phyloP scores from a whole-genome alignment of 1,284 basidiomycete genomes.

The Tilletia setariae region DNA sequence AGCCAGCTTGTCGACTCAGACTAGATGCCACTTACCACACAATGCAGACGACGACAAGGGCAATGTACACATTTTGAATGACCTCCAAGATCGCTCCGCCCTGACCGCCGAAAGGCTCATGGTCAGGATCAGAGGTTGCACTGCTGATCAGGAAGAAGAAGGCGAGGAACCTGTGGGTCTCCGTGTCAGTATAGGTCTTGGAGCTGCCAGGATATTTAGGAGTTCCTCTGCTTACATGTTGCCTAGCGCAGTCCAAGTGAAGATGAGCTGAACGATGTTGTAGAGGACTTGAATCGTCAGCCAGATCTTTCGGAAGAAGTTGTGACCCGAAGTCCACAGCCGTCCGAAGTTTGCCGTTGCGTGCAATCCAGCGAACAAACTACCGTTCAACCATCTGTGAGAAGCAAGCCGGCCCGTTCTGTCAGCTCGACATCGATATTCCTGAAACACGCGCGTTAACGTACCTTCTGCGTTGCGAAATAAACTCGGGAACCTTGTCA shows the following conservation, averaged over 20 bases:
- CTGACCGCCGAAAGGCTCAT: conserved; percentile 73
- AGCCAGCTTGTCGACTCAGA: not conserved
- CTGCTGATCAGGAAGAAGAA: conserved; percentile 70
- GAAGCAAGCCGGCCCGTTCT: too few relatives aligned
- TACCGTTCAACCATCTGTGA: conserved; percentile 74
- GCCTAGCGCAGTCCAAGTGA: conserved; percentile 77
- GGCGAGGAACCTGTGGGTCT: conserved; percentile 52
- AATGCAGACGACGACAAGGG: conserved; percentile 32
- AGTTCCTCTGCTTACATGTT: conserved; percentile 60
- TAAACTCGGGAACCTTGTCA: conserved; percentile 76
- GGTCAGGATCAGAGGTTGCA: conserved; percentile 55
- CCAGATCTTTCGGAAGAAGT: conserved; percentile 75
- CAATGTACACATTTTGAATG: conserved; percentile 29
- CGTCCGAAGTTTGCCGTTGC: conserved; percentile 77
- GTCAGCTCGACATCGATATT: too few relatives aligned
- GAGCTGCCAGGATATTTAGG: too few relatives aligned
- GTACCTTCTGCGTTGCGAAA: conserved; percentile 63
- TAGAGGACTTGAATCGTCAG: conserved; percentile 66
- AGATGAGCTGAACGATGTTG: conserved; percentile 58
- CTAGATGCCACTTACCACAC: not conserved
- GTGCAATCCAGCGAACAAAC: conserved; percentile 78
- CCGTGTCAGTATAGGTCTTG: too few relatives aligned
- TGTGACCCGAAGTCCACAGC: conserved; percentile 87
- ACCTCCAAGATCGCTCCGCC: conserved; percentile 56
- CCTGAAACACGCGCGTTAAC: not conserved